Evolutionary conservation across 1,284 basidiomycete genomes (phyloP).

Genomic region (Ustilago hordei): DNA sequence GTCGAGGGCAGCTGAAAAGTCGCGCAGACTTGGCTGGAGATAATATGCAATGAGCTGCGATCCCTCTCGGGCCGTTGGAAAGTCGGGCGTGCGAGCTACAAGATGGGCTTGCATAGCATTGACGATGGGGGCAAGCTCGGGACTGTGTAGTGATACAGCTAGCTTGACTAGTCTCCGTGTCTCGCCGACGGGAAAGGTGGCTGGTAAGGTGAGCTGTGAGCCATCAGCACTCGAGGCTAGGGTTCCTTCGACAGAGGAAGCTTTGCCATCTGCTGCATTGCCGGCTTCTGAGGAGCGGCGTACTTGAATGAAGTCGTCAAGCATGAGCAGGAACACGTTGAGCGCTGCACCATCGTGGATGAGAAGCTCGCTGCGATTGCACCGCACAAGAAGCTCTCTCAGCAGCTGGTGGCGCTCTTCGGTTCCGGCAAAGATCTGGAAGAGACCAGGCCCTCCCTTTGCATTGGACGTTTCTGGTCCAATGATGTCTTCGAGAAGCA

Average conservation of each 20-base stretch:
- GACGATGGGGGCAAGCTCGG: constrained; percentile 35
- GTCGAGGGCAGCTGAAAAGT: constrained; percentile 37
- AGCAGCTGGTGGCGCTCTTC: constrained; percentile 40
- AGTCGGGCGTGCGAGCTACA: constrained; percentile 30
- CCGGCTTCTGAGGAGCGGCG: constrained; percentile 4
- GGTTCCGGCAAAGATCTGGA: constrained; percentile 35
- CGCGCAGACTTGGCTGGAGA: constrained; percentile 36
- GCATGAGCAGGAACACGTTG: constrained; percentile 39
- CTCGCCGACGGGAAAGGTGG: constrained; percentile 38
- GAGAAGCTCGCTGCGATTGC: constrained; percentile 22
- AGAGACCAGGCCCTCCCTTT: constrained; percentile 25
- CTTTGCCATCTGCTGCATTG: not conserved
- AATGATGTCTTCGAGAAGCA: constrained; percentile 39
- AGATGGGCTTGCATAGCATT: constrained; percentile 33
- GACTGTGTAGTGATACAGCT: constrained; percentile 13
- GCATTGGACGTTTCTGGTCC: constrained; percentile 19
- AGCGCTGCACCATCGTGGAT: constrained; percentile 31
- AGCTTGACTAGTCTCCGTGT: constrained; percentile 33
- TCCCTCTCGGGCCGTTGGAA: constrained; percentile 43
- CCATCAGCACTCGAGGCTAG: not conserved
- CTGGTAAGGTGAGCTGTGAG: constrained; percentile 11
- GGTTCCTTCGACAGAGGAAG: not conserved
- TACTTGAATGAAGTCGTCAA: constrained; percentile 31
- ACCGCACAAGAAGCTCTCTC: constrained; percentile 24
- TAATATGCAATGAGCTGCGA: constrained; percentile 40